A percentile compares a stretch with the other conserved stretches of the same genome.
phyloP scores from a whole-genome alignment of 2,329 filamentous ascomycete genomes.

The Huntiella savannae region DNA sequence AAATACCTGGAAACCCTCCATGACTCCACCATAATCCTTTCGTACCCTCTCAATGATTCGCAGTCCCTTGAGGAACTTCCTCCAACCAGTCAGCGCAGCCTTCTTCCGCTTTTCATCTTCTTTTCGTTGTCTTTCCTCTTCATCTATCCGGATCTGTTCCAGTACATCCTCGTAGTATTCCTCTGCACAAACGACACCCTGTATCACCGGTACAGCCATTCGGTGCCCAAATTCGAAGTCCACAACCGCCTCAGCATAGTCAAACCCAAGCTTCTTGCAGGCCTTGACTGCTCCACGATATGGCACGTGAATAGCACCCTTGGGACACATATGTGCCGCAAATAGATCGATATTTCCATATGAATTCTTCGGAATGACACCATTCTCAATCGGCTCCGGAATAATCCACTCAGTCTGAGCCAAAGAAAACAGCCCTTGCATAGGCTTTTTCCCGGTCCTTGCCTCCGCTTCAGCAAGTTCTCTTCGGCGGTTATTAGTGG shows the following conservation, averaged over 20 bases:
- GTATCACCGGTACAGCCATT: conserved; percentile 80
- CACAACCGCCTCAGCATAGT: conserved; percentile 85
- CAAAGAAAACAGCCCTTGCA: conserved; percentile 67
- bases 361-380: conserved; percentile 77
- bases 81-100: conserved; percentile 57
- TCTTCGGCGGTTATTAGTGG: conserved; percentile 68
- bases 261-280: conserved; percentile 67
- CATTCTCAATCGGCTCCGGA: conserved; percentile 65
- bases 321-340: conserved; percentile 77
- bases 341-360: conserved; percentile 97
- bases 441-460: conserved; percentile 59
- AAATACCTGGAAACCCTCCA: conserved; percentile 20
- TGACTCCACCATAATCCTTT: conserved; percentile 53
- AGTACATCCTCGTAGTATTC: conserved; percentile 59
- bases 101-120: conserved; percentile 71
- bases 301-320: conserved; percentile 67
- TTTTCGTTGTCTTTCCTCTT: conserved; percentile 53
- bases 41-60: conserved; percentile 61
- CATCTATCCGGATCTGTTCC: conserved; percentile 62
- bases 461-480: conserved; percentile 77
- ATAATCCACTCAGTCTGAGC: conserved; percentile 94
- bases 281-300: conserved; percentile 58
- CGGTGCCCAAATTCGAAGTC: conserved; percentile 93
- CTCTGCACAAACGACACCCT: conserved; percentile 71
- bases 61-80: conserved; percentile 70